phyloP scores from a whole-genome alignment of 192 early-diverging fungal genomes.

The Paraglomus occultum region DNA sequence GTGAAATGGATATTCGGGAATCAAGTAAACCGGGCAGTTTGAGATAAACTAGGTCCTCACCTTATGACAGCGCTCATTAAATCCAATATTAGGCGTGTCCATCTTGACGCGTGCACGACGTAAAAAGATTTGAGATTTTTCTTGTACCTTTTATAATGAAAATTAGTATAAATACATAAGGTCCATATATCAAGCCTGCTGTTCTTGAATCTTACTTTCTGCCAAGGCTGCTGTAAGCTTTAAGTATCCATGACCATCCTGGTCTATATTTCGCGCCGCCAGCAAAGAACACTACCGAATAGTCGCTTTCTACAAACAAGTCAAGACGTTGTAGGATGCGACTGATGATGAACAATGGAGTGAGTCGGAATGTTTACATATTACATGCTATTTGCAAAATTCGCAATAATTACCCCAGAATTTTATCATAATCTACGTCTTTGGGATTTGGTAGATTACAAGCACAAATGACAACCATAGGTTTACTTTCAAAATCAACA shows the following conservation, averaged over 20 bases:
- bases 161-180: neutral
- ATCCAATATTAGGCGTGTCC: constrained; percentile 80
- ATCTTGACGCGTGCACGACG: constrained; percentile 88
- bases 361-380: neutral
- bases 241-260: constrained; percentile 79
- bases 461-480: constrained; percentile 80
- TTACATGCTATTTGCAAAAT: constrained; percentile 27
- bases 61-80: constrained; percentile 84
- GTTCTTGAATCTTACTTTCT: constrained; percentile 57
- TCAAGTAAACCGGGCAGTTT: neutral
- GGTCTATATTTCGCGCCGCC: constrained; percentile 76
- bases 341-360: constrained; percentile 12
- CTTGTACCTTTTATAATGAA: constrained; percentile 57
- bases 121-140: constrained; percentile 93
- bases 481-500: constrained; percentile 79
- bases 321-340: constrained; percentile 62
- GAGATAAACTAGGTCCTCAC: constrained; percentile 38
- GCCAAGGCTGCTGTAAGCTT: constrained; percentile 77
- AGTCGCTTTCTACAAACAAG: constrained; percentile 87
- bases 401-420: constrained; percentile 60
- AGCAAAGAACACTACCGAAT: constrained; percentile 85
- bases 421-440: constrained; percentile 76
- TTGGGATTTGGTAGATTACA: constrained; percentile 87
- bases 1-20: neutral
- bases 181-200: neutral